Percentiles rank a stretch among this genome's conserved stretches.
phyloP scores from a whole-genome alignment of 208 protist species.

The Crithidia thermophila region DNA sequence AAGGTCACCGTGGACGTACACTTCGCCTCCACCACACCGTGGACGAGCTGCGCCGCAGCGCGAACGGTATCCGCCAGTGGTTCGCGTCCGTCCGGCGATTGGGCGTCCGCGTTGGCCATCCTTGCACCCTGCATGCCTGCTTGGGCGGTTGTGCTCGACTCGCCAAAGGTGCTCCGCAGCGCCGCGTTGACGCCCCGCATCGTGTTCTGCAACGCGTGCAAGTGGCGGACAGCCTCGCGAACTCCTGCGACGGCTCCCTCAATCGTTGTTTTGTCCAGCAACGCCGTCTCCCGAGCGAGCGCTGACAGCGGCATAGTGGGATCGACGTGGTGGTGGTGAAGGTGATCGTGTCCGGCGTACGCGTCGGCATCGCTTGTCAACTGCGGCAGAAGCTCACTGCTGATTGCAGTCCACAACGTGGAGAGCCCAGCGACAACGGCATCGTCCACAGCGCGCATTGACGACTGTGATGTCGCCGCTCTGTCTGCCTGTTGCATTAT shows the following conservation, averaged over 20 bases:
- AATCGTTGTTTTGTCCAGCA: neutral
- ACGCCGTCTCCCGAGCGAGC: neutral
- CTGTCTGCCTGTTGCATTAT: too few relatives aligned
- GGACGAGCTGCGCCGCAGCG: constrained; percentile 1
- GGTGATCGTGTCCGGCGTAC: neutral
- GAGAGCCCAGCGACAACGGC: too few relatives aligned
- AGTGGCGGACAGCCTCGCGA: neutral
- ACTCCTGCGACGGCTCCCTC: constrained; percentile 9
- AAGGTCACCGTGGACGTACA: constrained; percentile 17
- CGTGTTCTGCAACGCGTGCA: neutral
- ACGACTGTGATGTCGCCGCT: too few relatives aligned
- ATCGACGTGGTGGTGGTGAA: neutral
- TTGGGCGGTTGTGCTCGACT: neutral
- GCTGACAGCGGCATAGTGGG: too few relatives aligned
- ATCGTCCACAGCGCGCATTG: too few relatives aligned
- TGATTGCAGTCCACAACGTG: constrained; percentile 9
- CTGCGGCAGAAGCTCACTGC: constrained; percentile 12
- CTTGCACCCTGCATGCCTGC: neutral
- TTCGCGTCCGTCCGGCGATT: too few relatives aligned
- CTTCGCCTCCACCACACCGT: constrained; percentile 17
- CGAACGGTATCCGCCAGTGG: constrained; percentile 13
- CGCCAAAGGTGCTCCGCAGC: constrained; percentile 19
- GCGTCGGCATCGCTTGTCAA: neutral
- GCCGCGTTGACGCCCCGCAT: neutral
- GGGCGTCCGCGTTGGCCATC: neutral